Base-by-base conservation (phyloP, 2,329 filamentous ascomycete genomes). In the Penicillium sp. region DNA sequence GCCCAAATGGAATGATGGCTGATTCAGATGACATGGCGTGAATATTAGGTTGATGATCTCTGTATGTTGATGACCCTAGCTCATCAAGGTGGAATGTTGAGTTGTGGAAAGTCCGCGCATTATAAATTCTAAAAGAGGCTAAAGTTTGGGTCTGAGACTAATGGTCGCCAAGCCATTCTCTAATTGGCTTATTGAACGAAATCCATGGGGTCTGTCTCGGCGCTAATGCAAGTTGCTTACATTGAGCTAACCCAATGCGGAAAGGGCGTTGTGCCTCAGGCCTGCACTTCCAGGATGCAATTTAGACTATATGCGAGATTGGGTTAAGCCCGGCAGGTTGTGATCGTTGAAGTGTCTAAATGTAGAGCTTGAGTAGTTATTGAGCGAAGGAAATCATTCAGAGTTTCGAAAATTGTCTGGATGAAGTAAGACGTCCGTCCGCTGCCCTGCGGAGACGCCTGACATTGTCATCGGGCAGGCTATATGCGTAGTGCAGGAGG, bases 401-500 rank as follows among this genome's bases (percentile, higher is more conserved):
- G 31, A 31, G 7, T 31, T 10, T 31, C 31, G 6, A 31, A 31
- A 9, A 9, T 7, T 31, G 31, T 10, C 31, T 10, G 9, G 31
- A 31, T 31, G 31, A 31, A 31, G 2, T 10, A 7, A 9, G 9
- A 10, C 31, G 7, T 31, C 31, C 10, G 9, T 9, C 31, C 10
- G 3, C 7, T 9, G 7, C 6, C 7, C 31, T 31, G 31, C 22
- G 22, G 22, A 22, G 22, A 22, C 22, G 22, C 22, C 22, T 22
- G 22, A 22, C 22, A 41, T 41, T 18, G n/a, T 41, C 19, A 18
- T 41, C 18, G 39, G 18, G 3, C 39, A 22, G 18, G n/a, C 18
- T 5, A 22, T 19, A 19, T 18, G 39, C 10, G 39, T 16, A 41
- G 66, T 69, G 24, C 69, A 72, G 36, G 69, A 72, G 56, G 69